These are phyloP conservation scores for Agrostemma githago DNA, from an alignment of 148 eudicot species.

Conservation along the genomic window DNA sequence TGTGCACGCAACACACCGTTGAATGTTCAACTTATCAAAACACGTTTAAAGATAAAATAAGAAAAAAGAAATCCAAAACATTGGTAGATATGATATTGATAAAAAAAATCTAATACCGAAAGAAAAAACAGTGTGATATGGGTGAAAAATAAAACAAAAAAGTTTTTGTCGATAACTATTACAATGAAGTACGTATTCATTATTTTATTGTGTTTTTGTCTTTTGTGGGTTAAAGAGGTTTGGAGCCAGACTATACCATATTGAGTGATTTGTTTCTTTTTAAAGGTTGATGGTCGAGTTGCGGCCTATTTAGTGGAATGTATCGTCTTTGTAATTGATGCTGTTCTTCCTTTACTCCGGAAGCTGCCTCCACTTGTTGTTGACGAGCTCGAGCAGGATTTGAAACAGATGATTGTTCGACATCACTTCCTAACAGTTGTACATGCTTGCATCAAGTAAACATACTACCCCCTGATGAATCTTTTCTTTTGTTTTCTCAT, in stretches of 20 bases:
- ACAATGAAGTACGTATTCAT: neutral
- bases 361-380: constrained; percentile 72
- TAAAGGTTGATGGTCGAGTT: constrained; percentile 74
- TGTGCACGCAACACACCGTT: neutral
- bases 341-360: constrained; percentile 80
- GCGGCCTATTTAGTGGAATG: constrained; percentile 78
- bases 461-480: constrained; percentile 11
- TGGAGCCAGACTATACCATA: constrained; percentile 5
- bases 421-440: constrained; percentile 96
- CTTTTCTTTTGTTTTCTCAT: neutral
- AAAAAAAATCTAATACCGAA: neutral
- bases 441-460: constrained; percentile 94
- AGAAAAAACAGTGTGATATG: neutral
- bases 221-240: neutral
- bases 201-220: neutral
- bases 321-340: constrained; percentile 73
- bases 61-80: neutral
- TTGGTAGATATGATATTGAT: neutral
- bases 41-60: neutral
- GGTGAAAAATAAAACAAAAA: too few species aligned
- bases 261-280: constrained; percentile 21
- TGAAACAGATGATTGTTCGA: constrained; percentile 94
- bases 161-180: neutral
- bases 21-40: neutral
- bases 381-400: constrained; percentile 93